Conservation (phyloP, 371 early-diverging fungal genomes). For the Mucor velutinosus region DNA sequence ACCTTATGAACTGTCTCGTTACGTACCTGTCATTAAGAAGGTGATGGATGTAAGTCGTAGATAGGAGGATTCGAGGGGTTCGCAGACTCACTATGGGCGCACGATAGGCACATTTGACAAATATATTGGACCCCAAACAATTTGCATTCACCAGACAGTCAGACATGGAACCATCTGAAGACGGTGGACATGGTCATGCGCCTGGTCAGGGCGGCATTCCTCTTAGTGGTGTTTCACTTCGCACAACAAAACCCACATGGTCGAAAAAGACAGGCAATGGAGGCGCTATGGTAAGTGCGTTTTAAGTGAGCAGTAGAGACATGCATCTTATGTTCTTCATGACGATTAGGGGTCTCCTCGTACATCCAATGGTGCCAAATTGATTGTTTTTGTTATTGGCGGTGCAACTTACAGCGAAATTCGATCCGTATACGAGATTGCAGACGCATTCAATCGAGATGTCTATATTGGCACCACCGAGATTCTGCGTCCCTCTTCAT, state of each 20-base stretch:
- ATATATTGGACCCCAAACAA: conserved; percentile 50
- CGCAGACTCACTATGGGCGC: neutral
- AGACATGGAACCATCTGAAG: conserved; percentile 48
- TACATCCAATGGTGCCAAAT: conserved; percentile 34
- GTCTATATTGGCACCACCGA: conserved; percentile 84
- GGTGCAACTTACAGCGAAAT: conserved; percentile 94
- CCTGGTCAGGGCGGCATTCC: conserved; percentile 32
- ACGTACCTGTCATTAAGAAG: conserved; percentile 63
- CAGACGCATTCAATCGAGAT: conserved; percentile 70
- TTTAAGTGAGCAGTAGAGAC: neutral
- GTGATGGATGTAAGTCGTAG: conserved; percentile 43
- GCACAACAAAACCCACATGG: conserved; percentile 53
- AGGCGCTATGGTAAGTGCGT: conserved; percentile 14
- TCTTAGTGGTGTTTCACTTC: conserved; percentile 50
- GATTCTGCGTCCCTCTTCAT: conserved; percentile 74
- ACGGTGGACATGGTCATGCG: conserved; percentile 25
- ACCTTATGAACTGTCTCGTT: conserved; percentile 72
- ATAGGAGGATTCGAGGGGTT: neutral
- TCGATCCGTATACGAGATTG: conserved; percentile 82
- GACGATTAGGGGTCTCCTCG: conserved; percentile 20
- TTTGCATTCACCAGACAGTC: conserved; percentile 62
- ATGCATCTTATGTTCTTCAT: neutral
- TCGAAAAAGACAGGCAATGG: conserved; percentile 29
- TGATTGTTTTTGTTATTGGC: conserved; percentile 86
- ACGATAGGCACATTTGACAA: conserved; percentile 55